Evolutionary conservation across 441 rosid species (phyloP), one percentile per base, ranked within the genome.

Genomic region (Populus hybrid): DNA sequence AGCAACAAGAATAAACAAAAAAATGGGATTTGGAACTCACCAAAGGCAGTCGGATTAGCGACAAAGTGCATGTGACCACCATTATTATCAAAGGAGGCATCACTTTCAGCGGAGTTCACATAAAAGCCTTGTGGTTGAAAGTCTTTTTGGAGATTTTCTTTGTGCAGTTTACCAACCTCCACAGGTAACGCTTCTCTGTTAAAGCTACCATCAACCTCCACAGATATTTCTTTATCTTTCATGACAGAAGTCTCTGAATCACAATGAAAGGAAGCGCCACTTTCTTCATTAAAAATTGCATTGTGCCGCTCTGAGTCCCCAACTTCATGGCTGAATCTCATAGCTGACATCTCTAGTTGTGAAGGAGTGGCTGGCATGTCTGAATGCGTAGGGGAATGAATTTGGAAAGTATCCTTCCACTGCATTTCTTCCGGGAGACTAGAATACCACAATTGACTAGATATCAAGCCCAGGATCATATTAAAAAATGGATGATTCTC

Each of bases 241-340:
- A 86, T 85, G 81, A 95, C 88, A 26, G 97, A 93, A 18, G 93
- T 69, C 68, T 87, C 89, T 45, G 98, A 89, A 73, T 78, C 82
- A 76, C 69, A 68, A 68, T 73, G 84, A 26, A 64, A 76, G 68
- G 81, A 86, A 76, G 83, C 77, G 42, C 76, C 80, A 21, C 87
- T 82, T 40, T 84, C 84, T 69, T 75, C 72, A 77, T 83, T 80
- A 78, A 77, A 76, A 76, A 75, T 45, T 0, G 87, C 71, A 84
- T 80, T 79, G 71, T 74, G 78, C 64, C 76, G 78, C 71, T 74
- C 86, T 35, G 83, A 68, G 78, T 73, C 71, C 75, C 81, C 84
- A 36, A 64, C 78, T 74, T 69, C 69, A 75, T 74, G 69, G 76
- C 72, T 76, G 66, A 72, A 77, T 80, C 84, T 81, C 66, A 84